Evolutionary conservation across 2,329 filamentous ascomycete species (phyloP), one percentile per base, ranked within the genome.

Genomic region (Sphaceloma murrayae): DNA sequence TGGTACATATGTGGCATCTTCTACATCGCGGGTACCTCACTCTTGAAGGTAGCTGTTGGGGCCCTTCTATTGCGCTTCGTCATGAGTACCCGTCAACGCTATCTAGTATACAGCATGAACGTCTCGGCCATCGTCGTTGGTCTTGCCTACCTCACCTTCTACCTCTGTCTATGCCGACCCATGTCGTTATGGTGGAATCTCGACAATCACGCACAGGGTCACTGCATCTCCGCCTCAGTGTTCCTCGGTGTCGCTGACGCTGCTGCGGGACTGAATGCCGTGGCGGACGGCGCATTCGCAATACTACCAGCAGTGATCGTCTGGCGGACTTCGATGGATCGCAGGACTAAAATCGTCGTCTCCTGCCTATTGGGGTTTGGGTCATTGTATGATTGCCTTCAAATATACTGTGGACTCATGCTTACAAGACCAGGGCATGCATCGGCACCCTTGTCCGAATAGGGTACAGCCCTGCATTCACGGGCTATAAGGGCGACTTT

Each of bases 1-100:
- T 76, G 70, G 71, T 76, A 69, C 59, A 63, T 75, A n/a, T 71
- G 70, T 49, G 72, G 75, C 51, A 58, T 71, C 11, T 67, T 68
- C 49, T 77, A 76, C 53, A 65, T 69, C 8, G 55, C 70, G 45
- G 62, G 65, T 4, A 71, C 64, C 16, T 62, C 65, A 31, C 54
- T 68, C 10, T 62, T 72, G 34, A 74, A 73, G 47, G 61, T 73
- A 27, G 67, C 72, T 1, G 69, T 77, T 39, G 69, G 65, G 3
- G 58, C 73, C n/a, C 72, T 74, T 46, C 64, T 75, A 30, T 65
- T 75, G 11, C 68, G 72, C 39, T 62, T 77, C 14, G 69, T 70
- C 1, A 58, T 68, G 22, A 58, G 63, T 30, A 60, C 53, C 27
- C 46, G 59, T n/a, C 70, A 75, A 45, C 58, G 64, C 22, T 60